Conservation (phyloP, 2,329 filamentous ascomycete species). For the Diaporthe citrichinensis region DNA sequence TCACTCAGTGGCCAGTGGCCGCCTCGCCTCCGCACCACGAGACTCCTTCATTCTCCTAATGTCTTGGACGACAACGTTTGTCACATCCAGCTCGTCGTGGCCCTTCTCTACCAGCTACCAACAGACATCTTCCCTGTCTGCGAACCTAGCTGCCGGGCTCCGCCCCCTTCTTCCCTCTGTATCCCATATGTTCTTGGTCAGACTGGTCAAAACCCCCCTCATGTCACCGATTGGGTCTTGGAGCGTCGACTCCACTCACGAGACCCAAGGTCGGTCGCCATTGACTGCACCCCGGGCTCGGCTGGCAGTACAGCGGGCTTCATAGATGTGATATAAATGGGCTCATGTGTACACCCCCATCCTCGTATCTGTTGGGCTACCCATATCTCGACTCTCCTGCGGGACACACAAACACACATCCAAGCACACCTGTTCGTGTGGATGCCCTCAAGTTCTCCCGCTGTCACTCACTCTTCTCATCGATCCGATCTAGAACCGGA, state of each 20-base stretch:
- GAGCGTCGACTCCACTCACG: slow-evolving; percentile 33
- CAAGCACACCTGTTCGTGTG: slow-evolving; percentile 19
- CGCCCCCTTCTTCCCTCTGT: slow-evolving; percentile 12
- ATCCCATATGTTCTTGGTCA: slow-evolving; percentile 8
- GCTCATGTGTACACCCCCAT: slow-evolving; percentile 25
- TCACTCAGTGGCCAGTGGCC: slow-evolving; percentile 30
- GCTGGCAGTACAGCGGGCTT: slow-evolving; percentile 27
- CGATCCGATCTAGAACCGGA: slow-evolving; percentile 33
- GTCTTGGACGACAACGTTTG: slow-evolving; percentile 27
- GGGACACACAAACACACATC: not conserved
- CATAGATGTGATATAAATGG: slow-evolving; percentile 35
- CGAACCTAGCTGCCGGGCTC: slow-evolving; percentile 25
- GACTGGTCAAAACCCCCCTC: slow-evolving; percentile 16
- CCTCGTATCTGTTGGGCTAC: slow-evolving; percentile 14
- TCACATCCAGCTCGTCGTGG: slow-evolving; percentile 20
- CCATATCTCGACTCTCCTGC: slow-evolving; percentile 16
- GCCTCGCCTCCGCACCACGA: slow-evolving; percentile 28
- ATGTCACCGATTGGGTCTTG: slow-evolving; percentile 35
- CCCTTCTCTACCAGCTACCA: slow-evolving; percentile 16
- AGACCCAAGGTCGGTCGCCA: slow-evolving; percentile 39
- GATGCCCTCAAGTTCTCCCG: slow-evolving; percentile 10
- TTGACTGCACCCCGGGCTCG: slow-evolving; percentile 31
- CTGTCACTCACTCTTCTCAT: slow-evolving; percentile 11
- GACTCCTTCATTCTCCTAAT: slow-evolving; percentile 23
- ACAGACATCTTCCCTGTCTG: slow-evolving; percentile 24